Evolutionary conservation across 768 basidiomycete species (phyloP).

Genomic region (Russula sp.): DNA sequence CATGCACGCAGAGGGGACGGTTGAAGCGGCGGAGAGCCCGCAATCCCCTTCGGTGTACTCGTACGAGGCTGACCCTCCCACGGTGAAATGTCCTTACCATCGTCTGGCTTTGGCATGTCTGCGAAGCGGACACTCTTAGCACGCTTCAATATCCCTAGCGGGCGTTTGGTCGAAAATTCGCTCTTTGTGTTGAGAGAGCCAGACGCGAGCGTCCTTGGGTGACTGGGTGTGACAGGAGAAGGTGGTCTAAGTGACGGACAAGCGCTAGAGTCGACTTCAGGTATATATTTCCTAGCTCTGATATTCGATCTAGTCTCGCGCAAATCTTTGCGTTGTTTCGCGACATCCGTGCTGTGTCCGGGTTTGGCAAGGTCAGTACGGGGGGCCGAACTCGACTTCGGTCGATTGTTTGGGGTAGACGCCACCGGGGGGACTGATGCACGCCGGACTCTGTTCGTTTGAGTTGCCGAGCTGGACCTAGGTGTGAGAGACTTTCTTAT

Average conservation of each 20-base stretch:
- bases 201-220: neutral
- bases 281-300: neutral
- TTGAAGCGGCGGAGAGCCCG: conserved; percentile 3
- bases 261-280: neutral
- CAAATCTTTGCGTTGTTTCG: neutral
- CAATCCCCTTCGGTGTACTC: neutral
- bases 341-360: neutral
- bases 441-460: conserved; percentile 3
- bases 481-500: conserved; percentile 9
- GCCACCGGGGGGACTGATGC: conserved; percentile 5
- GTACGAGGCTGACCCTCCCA: neutral
- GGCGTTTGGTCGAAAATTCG: conserved; percentile 1
- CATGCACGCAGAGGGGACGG: conserved; percentile 15
- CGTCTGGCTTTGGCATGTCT: conserved; percentile 5
- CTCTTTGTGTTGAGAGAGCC: neutral
- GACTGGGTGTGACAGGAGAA: neutral
- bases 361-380: conserved; percentile 6
- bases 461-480: neutral
- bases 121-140: conserved; percentile 22
- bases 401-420: conserved; percentile 6
- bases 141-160: conserved; percentile 19
- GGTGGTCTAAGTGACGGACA: neutral
- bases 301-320: neutral
- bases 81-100: neutral
- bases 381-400: conserved; percentile 13